Percentiles rank a stretch among this genome's conserved stretches.
Evolutionary conservation across 768 basidiomycete species (phyloP).

Genomic region (Lactifluus piperatus): DNA sequence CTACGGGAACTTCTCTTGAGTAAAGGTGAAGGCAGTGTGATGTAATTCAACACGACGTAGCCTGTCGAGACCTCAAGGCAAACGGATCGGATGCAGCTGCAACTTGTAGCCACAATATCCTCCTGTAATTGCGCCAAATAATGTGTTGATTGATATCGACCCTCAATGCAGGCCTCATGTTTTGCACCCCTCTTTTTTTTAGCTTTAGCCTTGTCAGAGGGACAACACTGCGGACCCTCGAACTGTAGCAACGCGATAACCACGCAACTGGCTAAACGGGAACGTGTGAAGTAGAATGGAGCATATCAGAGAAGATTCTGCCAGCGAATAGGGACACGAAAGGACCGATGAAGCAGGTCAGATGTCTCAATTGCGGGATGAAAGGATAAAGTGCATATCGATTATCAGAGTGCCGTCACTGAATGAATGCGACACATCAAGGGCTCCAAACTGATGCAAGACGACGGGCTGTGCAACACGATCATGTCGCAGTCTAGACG

Average conservation of each 20-base stretch:
- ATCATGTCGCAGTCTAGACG: no score
- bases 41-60: neutral
- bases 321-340: neutral
- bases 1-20: neutral
- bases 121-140: neutral
- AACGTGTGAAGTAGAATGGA: neutral
- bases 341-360: neutral
- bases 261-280: neutral
- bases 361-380: neutral
- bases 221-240: neutral
- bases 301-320: neutral
- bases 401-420: neutral
- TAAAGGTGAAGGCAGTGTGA: neutral
- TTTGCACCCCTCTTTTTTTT: neutral
- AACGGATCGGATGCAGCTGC: neutral
- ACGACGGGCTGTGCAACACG: neutral
- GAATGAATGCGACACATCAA: neutral
- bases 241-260: neutral
- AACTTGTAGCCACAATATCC: neutral
- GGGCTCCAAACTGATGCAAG: neutral
- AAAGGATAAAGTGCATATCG: neutral
- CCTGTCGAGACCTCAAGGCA: neutral
- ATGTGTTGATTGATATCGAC: neutral
- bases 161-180: neutral
- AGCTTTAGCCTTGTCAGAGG: neutral